These are phyloP conservation scores for Agapanthus africanus DNA, from an alignment of 106 monocot genomes.

Conservation along the genomic window DNA sequence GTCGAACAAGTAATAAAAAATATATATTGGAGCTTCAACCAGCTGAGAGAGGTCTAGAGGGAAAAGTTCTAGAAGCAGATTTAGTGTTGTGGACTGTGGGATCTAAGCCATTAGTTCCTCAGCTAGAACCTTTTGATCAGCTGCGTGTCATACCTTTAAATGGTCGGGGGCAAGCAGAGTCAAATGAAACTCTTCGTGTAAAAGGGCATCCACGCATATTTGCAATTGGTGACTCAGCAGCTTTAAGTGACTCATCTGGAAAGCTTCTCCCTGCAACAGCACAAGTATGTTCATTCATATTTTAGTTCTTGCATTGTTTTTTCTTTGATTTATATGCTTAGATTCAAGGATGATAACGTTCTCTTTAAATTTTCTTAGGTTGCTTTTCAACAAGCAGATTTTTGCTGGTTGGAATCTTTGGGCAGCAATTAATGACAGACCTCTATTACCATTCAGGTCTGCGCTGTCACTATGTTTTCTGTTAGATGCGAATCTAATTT, in stretches of 20 bases:
- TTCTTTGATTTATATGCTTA: too few relatives aligned
- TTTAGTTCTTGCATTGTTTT: not conserved
- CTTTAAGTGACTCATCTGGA: constrained; percentile 73
- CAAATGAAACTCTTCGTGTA: constrained; percentile 87
- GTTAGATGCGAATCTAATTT: not conserved
- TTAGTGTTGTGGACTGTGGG: constrained; percentile 96
- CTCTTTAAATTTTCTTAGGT: too few relatives aligned
- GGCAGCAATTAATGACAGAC: constrained; percentile 89
- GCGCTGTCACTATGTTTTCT: not conserved
- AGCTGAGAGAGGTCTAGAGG: constrained; percentile 64
- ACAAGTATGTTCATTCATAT: constrained; percentile 41
- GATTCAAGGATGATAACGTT: too few relatives aligned
- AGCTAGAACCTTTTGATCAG: constrained; percentile 40
- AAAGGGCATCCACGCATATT: constrained; percentile 91
- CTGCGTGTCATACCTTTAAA: constrained; percentile 45
- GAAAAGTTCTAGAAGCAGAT: constrained; percentile 64
- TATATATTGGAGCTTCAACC: constrained; percentile 79
- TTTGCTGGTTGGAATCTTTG: constrained; percentile 96
- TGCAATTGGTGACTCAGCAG: constrained; percentile 94
- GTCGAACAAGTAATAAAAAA: constrained; percentile 22
- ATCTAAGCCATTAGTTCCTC: constrained; percentile 54
- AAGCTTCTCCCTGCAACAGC: constrained; percentile 84
- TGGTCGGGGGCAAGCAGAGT: constrained; percentile 82
- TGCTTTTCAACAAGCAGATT: constrained; percentile 98
- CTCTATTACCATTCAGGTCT: constrained; percentile 93